Conservation (phyloP, 2,329 filamentous ascomycete species). For the Blastomyces parvus region DNA sequence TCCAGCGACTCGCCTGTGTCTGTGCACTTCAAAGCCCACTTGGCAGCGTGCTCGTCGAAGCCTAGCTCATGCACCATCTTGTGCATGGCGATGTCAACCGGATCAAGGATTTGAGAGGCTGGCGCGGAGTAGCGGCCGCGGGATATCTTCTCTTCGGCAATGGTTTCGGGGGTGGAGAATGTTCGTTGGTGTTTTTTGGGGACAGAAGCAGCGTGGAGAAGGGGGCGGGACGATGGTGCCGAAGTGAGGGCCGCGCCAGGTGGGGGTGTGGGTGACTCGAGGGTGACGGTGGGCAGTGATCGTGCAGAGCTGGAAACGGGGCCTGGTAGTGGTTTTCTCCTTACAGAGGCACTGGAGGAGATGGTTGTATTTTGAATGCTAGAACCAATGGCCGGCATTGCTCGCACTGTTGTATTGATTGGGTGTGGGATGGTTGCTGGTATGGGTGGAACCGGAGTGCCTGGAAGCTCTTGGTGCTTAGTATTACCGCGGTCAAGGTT, state of each 20-base stretch:
- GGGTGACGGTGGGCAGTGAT: neutral
- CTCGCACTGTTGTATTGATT: neutral
- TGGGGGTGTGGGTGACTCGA: neutral
- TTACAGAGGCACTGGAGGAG: neutral
- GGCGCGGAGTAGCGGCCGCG: conserved; percentile 20
- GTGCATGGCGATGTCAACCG: conserved; percentile 48
- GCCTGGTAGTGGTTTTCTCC: neutral
- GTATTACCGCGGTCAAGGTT: conserved; percentile 22
- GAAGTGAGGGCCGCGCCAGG: neutral
- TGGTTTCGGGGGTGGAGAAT: conserved; percentile 10
- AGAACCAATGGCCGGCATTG: neutral
- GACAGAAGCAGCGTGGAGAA: neutral
- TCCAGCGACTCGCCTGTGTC: conserved; percentile 52
- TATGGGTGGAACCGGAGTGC: neutral
- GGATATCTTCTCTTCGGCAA: conserved; percentile 16
- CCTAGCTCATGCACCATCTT: conserved; percentile 50
- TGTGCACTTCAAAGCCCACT: conserved; percentile 49
- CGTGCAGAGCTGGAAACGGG: neutral
- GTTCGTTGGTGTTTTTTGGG: conserved; percentile 1
- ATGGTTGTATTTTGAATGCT: neutral
- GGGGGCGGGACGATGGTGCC: neutral
- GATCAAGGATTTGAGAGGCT: conserved; percentile 37
- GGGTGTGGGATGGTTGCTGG: neutral
- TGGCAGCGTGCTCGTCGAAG: conserved; percentile 47
- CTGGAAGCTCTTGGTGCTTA: neutral